phyloP scores from a whole-genome alignment of 768 basidiomycete genomes.

The Phallus indusiatus region DNA sequence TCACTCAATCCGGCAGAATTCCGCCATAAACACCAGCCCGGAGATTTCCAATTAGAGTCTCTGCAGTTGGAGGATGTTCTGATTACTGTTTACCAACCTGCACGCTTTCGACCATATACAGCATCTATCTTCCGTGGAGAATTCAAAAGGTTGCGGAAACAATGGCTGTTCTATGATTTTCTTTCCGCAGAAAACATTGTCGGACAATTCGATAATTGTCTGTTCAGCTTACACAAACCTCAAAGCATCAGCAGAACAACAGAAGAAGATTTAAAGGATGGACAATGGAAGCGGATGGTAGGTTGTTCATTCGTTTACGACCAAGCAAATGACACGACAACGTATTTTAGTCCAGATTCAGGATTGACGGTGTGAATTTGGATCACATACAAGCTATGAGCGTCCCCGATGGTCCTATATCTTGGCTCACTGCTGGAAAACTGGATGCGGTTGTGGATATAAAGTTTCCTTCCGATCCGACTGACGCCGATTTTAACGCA shows the following conservation, averaged over 20 bases:
- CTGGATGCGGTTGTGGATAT: constrained; percentile 96
- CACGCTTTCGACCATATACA: constrained; percentile 83
- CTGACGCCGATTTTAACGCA: constrained; percentile 62
- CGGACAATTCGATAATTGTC: constrained; percentile 94
- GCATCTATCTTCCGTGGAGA: constrained; percentile 92
- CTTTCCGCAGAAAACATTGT: constrained; percentile 91
- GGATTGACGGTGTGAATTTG: constrained; percentile 93
- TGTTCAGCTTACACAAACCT: constrained; percentile 92
- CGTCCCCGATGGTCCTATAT: constrained; percentile 79
- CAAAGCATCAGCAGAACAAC: constrained; percentile 91
- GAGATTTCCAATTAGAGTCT: constrained; percentile 88
- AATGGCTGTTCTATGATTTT: constrained; percentile 95
- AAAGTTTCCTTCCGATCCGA: constrained; percentile 81
- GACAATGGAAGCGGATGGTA: constrained; percentile 85
- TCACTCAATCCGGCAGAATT: constrained; percentile 74
- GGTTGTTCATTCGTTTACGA: constrained; percentile 15
- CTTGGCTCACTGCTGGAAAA: constrained; percentile 97
- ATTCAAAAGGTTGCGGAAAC: constrained; percentile 73
- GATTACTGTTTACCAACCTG: constrained; percentile 91
- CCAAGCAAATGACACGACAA: constrained; percentile 5
- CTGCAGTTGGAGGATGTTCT: constrained; percentile 89
- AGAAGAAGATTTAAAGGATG: constrained; percentile 75
- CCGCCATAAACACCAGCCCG: constrained; percentile 59
- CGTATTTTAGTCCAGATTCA: constrained; percentile 69
- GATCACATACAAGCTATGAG: constrained; percentile 87